Evolutionary conservation across 2,329 filamentous ascomycete species (phyloP), one percentile per base, ranked within the genome.

Genomic region (Pseudogymnoascus sp.): DNA sequence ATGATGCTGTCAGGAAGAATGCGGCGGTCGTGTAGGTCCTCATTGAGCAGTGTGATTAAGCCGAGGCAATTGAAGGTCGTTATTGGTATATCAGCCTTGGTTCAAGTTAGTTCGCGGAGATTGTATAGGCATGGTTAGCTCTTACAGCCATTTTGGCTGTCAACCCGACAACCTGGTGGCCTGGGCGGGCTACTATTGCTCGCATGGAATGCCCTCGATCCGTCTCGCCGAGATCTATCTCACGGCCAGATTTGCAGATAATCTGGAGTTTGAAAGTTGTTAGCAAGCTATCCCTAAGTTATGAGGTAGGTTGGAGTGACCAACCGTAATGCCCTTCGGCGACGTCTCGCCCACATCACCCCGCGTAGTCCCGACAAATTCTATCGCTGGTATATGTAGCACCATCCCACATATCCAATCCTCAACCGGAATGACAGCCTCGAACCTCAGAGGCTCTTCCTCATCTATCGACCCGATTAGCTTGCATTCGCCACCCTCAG

Each of bases 381-480:
- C 19, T 62, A 40, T 50, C 4, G 5, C 42, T 16, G 63, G 61
- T 29, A 64, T 59, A 37, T 64, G 63, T 21, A 64, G 29, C 8
- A 64, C 50, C 24, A 64, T 29, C 19, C 37, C 61, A 14, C 35
- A 44, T 10, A 64, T 38, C 63, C 63, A 64, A 38, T 60, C 56
- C 6, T 50, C 24, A 3, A 7, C 44, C 3, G 44, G 24, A 50
- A 50, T 50, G 6, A n/a, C 24, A 6, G 24, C 44, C 24, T 29
- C 24, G 24, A 29, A 50, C 14, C 14, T 29, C 11, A 29, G 1
- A 1, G 24, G 8, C n/a, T 14, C n/a, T 6, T n/a, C n/a, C n/a
- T 50, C 24, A 16, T 10, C 4, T 26, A n/a, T 16, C 7, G 44
- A 50, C 4, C 44, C 44, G 13, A 50, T 7, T 14, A n/a, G 10